Conservation (phyloP, 108 stramenopile species). For the Heterococcus sp. region DNA sequence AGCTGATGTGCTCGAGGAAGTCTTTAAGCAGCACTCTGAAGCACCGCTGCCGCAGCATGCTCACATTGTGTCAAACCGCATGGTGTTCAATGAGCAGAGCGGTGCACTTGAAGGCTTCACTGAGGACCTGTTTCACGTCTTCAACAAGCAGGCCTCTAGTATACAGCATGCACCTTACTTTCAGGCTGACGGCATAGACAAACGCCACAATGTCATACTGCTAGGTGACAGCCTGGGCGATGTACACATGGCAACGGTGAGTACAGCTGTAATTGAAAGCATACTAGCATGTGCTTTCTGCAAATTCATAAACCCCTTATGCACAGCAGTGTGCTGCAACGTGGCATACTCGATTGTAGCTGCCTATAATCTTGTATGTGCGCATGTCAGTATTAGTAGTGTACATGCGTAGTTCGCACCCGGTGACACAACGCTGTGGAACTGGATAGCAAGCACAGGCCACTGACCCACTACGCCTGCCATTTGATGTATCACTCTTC, state of each 20-base stretch:
- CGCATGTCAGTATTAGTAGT: too few relatives aligned
- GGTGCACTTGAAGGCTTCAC: conserved; percentile 13
- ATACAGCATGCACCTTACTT: conserved; percentile 19
- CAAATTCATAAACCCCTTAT: too few relatives aligned
- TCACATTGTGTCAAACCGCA: conserved; percentile 39
- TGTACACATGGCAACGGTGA: conserved; percentile 32
- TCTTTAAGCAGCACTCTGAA: conserved; percentile 12
- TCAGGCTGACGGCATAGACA: conserved; percentile 1
- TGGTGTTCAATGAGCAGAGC: conserved; percentile 10
- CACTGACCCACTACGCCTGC: too few relatives aligned
- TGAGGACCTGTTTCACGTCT: conserved; percentile 26
- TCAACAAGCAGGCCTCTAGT: conserved; percentile 31
- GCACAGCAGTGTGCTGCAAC: too few relatives aligned
- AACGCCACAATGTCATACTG: conserved; percentile 17
- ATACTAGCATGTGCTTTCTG: too few relatives aligned
- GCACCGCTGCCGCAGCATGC: conserved; percentile 25
- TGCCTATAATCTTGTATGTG: too few relatives aligned
- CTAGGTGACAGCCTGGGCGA: conserved; percentile 45
- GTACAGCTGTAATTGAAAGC: too few relatives aligned
- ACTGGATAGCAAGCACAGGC: too few relatives aligned
- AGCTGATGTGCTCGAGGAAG: conserved; percentile 40
- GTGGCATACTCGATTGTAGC: too few relatives aligned
- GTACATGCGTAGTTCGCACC: too few relatives aligned
- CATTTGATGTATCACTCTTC: too few relatives aligned
- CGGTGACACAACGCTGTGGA: too few relatives aligned